Base-by-base conservation (phyloP, 768 basidiomycete genomes). In the Boletus rex-veris region DNA sequence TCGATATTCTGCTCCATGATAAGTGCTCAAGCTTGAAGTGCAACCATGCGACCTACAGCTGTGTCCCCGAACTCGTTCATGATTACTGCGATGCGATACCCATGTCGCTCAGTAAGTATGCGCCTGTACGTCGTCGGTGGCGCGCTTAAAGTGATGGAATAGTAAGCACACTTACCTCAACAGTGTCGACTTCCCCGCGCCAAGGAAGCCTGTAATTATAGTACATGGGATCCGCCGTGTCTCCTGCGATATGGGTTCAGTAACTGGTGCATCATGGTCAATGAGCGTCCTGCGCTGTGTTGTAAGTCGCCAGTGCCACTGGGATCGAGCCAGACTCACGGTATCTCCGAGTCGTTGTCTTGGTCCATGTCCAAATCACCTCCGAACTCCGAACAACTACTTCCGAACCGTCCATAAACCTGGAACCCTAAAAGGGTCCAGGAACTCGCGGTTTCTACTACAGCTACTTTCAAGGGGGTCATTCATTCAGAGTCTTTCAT, bases 61-160 rank as follows among this genome's bases (percentile, higher is more conserved):
- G 94, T 94, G 67, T 97, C 94, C 9, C 93, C 96, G 67, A 98
- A 98, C 71, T 95, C 93, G 65, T 96, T 97, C 92, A 97, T 94
- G 58, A 96, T 97, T 19, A 99, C 96, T 5, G 96, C 96, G 52
- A 99, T 97, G 36, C 90, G 83, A 66, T 94, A 93, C 4, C 96
- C 95, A 79, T 98, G 96, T 37, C 85, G 79, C 65, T 93, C 92
- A 12, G 90, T 96, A 56, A 98, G 74, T 62, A 98, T 95, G 31
- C 94, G 86, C 61, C 86, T 90, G 58, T 16, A 21, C 8, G 4
- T 36, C 42, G 54, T 53, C n/a, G 10, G 37, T 50, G 33, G 37
- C 30, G 24, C 21, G 28, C 37, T 14, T 6, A 14, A 28, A 26
- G 21, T 18, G 4, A 24, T 44, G 7, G 40, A 33, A 45, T 15